phyloP scores from a whole-genome alignment of 805 yeast genomes.

The Wickerhamomyces xylosicus region DNA sequence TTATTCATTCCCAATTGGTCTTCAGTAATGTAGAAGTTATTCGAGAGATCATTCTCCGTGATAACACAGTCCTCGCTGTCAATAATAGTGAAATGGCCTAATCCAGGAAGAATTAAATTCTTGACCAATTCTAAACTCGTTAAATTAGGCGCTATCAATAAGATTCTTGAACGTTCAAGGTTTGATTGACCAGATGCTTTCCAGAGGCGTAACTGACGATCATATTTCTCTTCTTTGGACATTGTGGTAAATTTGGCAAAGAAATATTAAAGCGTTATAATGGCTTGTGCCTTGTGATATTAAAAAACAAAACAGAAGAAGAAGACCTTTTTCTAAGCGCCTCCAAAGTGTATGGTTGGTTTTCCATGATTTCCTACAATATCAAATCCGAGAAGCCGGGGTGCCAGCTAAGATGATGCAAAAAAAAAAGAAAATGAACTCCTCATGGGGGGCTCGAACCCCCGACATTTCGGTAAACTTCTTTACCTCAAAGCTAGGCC shows the following conservation, averaged over 20 bases:
- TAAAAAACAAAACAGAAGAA: no score
- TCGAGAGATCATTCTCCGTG: conserved; percentile 32
- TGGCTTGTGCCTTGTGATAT: background rate
- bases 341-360: no score
- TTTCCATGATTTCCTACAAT: no score
- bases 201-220: conserved; percentile 87
- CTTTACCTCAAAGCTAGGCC: conserved; percentile 7
- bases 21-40: conserved; percentile 51
- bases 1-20: conserved; percentile 32
- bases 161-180: conserved; percentile 46
- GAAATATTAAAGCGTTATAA: background rate
- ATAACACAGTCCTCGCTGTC: conserved; percentile 30
- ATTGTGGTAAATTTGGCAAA: background rate
- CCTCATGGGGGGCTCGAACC: conserved; percentile 24
- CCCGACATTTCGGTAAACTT: conserved; percentile 22
- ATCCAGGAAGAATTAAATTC: conserved; percentile 69
- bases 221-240: conserved; percentile 46
- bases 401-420: no score
- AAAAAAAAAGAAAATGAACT: conserved; percentile 15
- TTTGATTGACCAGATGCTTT: conserved; percentile 61
- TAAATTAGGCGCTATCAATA: conserved; percentile 47
- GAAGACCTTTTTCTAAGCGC: no score
- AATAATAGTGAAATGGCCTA: conserved; percentile 54
- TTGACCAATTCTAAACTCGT: conserved; percentile 63
- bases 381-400: no score